Percentiles rank a stretch among this genome's conserved stretches.
phyloP scores from a whole-genome alignment of 2,329 filamentous ascomycete species.

The Ophiocordyceps robertsii region DNA sequence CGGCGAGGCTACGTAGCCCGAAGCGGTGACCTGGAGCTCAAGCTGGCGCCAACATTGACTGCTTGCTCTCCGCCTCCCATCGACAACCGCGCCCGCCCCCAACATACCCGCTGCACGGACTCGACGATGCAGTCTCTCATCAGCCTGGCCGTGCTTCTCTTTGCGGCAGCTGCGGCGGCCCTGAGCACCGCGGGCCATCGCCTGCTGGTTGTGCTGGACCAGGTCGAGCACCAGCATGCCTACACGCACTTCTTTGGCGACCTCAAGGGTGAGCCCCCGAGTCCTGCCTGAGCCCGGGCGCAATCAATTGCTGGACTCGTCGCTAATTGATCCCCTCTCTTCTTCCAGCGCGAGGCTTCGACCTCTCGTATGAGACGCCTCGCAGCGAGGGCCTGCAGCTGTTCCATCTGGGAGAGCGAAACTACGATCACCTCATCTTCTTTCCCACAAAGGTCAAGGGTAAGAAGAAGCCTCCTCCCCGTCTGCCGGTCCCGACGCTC shows the following conservation, averaged over 20 bases:
- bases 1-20: slow-evolving; percentile 4
- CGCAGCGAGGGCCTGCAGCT: slow-evolving; percentile 66
- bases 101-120: no score
- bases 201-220: slow-evolving; percentile 76
- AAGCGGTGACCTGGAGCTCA: not conserved
- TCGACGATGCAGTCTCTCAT: slow-evolving; percentile 57
- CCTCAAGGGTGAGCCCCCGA: slow-evolving; percentile 44
- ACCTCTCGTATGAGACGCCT: slow-evolving; percentile 68
- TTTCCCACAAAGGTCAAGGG: slow-evolving; percentile 86
- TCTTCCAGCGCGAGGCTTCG: slow-evolving; percentile 62
- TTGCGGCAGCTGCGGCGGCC: slow-evolving; percentile 56
- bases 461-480: slow-evolving; percentile 18
- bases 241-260: slow-evolving; percentile 75
- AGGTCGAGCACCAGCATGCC: slow-evolving; percentile 62
- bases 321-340: slow-evolving; percentile 1
- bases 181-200: slow-evolving; percentile 67
- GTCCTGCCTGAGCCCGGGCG: not conserved
- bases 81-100: no score
- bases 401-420: slow-evolving; percentile 75
- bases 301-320: not conserved
- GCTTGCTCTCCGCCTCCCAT: no score
- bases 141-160: slow-evolving; percentile 54
- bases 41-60: not conserved
- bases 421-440: slow-evolving; percentile 82
- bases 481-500: not conserved